Conservation (phyloP, 192 early-diverging fungal species). For the Entomortierella parvispora region DNA sequence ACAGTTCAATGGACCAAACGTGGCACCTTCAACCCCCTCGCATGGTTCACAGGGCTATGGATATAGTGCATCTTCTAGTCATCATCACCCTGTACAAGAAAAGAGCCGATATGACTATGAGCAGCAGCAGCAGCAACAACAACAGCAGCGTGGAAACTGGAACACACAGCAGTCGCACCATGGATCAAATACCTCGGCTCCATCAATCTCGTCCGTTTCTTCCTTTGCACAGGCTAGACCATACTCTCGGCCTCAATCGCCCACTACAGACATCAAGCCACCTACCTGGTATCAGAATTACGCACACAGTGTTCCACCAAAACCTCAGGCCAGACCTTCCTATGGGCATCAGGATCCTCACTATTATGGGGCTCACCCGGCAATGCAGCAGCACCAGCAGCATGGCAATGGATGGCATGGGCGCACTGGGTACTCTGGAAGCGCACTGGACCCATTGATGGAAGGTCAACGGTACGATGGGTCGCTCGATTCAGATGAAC, state of each 20-base stretch:
- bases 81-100: slow-evolving; percentile 18
- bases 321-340: slow-evolving; percentile 14
- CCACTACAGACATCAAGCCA: slow-evolving; percentile 34
- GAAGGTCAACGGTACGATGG: slow-evolving; percentile 10
- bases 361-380: slow-evolving; percentile 9
- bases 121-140: slow-evolving; percentile 16
- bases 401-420: neutral
- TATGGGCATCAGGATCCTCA: slow-evolving; percentile 13
- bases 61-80: slow-evolving; percentile 4
- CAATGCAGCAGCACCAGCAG: slow-evolving; percentile 8
- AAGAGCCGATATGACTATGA: slow-evolving; percentile 30
- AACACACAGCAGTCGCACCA: slow-evolving; percentile 3
- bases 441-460: neutral
- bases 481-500: neutral
- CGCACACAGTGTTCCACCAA: slow-evolving; percentile 36
- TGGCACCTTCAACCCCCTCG: neutral
- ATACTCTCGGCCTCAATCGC: slow-evolving; percentile 36
- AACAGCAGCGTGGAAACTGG: neutral
- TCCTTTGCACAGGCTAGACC: slow-evolving; percentile 6
- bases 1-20: slow-evolving; percentile 12
- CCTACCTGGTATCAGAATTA: slow-evolving; percentile 50
- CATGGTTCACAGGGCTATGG: slow-evolving; percentile 32
- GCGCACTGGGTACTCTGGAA: neutral
- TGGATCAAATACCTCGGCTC: slow-evolving; percentile 1
- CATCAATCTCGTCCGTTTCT: slow-evolving; percentile 7